Evolutionary conservation across 352 stramenopile genomes (phyloP), one percentile per base, ranked within the genome.

Genomic region (Peronospora farinosa): DNA sequence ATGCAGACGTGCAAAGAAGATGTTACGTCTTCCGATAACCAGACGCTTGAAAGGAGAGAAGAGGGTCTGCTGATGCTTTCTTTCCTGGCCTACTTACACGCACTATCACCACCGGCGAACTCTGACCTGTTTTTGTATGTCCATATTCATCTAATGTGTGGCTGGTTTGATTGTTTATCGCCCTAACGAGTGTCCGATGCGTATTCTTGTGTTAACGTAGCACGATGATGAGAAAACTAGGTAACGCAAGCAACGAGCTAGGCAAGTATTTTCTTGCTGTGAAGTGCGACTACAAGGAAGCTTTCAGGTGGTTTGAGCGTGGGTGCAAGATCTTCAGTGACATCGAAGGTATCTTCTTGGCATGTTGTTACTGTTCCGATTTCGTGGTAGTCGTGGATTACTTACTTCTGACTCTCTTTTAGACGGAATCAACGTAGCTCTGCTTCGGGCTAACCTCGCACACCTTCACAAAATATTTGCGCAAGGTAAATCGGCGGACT

Each of bases 391-490:
- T 39, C 3, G 12, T 48, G 25, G 17, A 31, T 37, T 8, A 15
- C 11, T 7, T 37, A 15, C 28, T 32, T 32, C 28, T 32, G 10
- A 32, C 10, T 32, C 10, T 32, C 4, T 16, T 5, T 37, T 39
- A 87, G 82, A 93, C 61, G 74, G 63, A 28, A 62, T 90, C 15
- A 93, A 93, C 16, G 78, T 86, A n/a, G 79, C 82, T 4, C 46
- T 93, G 35, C 61, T 93, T 37, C 80, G 69, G 8, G 82, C 82
- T 1, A 93, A 93, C 38, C 65, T 93, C 8, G 78, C 82, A 1
- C 78, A 93, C 46, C 55, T 93, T 5, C 82, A 93, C 67, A 93
- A 93, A 47, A 84, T 93, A 36, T 76, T 93, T 11, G 79, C 82
- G 1, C 78, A 88, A 54, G 64, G 55, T 12, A 69, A 83, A 40